phyloP scores from a whole-genome alignment of 106 monocot genomes.

The Acorus calamus region DNA sequence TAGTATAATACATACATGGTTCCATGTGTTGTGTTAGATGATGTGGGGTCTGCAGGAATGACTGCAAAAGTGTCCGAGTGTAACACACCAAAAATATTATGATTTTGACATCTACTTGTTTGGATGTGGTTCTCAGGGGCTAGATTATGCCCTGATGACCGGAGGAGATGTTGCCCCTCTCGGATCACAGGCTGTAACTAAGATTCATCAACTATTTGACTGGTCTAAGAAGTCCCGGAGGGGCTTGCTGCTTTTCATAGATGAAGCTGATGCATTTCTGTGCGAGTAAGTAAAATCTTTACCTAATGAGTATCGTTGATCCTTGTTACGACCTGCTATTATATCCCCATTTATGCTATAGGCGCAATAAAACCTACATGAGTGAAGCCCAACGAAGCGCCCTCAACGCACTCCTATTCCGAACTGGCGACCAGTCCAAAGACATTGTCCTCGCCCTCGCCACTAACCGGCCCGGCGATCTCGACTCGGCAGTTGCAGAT shows the following conservation, averaged over 20 bases:
- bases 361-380: slow-evolving; percentile 81
- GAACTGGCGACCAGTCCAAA: slow-evolving; percentile 80
- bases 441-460: slow-evolving; percentile 86
- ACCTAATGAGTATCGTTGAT: too few species aligned
- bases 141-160: slow-evolving; percentile 97
- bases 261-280: slow-evolving; percentile 98
- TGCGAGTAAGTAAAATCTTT: slow-evolving; percentile 73
- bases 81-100: too few species aligned
- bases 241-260: slow-evolving; percentile 86
- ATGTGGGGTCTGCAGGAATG: too few species aligned
- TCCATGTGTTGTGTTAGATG: too few species aligned
- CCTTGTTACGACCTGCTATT: not conserved
- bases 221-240: slow-evolving; percentile 88
- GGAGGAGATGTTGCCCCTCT: slow-evolving; percentile 97
- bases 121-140: slow-evolving; percentile 27
- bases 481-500: slow-evolving; percentile 87
- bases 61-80: not conserved
- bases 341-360: slow-evolving; percentile 4
- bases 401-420: slow-evolving; percentile 79
- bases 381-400: slow-evolving; percentile 79
- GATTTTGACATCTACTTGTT: too few species aligned
- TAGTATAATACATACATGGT: too few species aligned
- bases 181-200: slow-evolving; percentile 95
- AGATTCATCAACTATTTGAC: slow-evolving; percentile 96
- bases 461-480: slow-evolving; percentile 87